phyloP scores from a whole-genome alignment of 208 protist species.

The Trypanosoma platydactyli region DNA sequence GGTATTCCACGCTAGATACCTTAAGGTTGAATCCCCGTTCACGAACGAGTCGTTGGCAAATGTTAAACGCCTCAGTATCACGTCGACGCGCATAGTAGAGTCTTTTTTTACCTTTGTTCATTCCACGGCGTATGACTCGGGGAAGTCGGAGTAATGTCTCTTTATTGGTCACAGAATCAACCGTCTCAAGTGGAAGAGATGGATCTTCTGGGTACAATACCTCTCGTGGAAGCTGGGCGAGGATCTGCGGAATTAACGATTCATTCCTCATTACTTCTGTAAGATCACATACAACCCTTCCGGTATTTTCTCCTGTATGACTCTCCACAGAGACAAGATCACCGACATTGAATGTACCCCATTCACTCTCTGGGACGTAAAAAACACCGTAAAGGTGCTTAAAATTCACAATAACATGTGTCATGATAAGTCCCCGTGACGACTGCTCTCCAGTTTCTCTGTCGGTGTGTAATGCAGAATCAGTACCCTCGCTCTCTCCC shows the following conservation, averaged over 20 bases:
- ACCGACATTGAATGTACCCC: conserved; percentile 40
- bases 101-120: conserved; percentile 80
- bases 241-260: not conserved
- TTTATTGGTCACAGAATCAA: conserved; percentile 21
- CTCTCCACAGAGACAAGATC: conserved; percentile 70
- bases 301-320: conserved; percentile 47
- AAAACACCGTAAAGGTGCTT: conserved; percentile 57
- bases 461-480: not conserved
- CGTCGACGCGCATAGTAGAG: conserved; percentile 69
- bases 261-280: conserved; percentile 32
- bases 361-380: conserved; percentile 48
- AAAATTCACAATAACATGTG: conserved; percentile 66
- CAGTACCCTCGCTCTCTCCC: not conserved
- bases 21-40: conserved; percentile 35
- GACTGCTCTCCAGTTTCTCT: conserved; percentile 3
- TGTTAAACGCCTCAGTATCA: conserved; percentile 55
- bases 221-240: conserved; percentile 11
- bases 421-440: conserved; percentile 3
- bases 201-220: conserved; percentile 31
- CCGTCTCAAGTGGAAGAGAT: conserved; percentile 19
- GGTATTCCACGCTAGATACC: conserved; percentile 60
- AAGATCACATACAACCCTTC: conserved; percentile 54
- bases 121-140: conserved; percentile 55
- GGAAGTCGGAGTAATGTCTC: conserved; percentile 53
- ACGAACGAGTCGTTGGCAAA: conserved; percentile 40